Base-by-base conservation (phyloP, 805 yeast genomes). In the Metschnikowia baotianmanensis region DNA sequence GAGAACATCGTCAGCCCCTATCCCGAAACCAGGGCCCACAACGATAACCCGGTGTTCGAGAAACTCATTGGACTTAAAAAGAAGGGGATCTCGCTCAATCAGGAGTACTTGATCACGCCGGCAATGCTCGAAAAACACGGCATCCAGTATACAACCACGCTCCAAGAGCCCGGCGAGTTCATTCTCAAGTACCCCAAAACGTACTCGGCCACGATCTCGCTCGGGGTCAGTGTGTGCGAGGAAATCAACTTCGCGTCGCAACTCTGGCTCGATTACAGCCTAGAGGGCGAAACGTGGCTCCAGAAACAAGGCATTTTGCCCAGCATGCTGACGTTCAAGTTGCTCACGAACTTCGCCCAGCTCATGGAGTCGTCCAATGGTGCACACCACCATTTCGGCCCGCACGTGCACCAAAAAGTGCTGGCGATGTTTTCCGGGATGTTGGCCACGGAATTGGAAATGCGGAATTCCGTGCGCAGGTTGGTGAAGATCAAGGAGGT, bases 151-250 rank as follows among this genome's bases (percentile, higher is more conserved):
- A 62, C 67, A 31, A 69, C 74, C 5, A 61, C 76, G 0, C 55
- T 69, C n/a, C 90, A 83, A 55, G 67, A 65, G 27, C 79, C 82
- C 0, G 86, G 86, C 1, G 85, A 83, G 25, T 69, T 71, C 40
- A 61, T 84, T 5, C 63, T 82, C 43, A 78, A 73, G 41, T 79
- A 63, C 47, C 88, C 90, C 0, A 67, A 69, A 40, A 53, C 76
- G 0, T 82, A 77, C 53, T 64, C 82, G 1, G 57, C 78, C 11
- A 61, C 57, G 4, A 54, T 81, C 3, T 77, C 82, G 0, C 56
- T 77, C 12, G 89, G 88, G 0, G 69, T 78, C 36, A 71, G 71
- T 30, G 57, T 82, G 5, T 71, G 76, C 38, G 86, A 83, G 57
- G 67, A 72, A 25, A 77, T 74, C 3, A 71, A 72, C 40, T 74